phyloP scores from a whole-genome alignment of 106 monocot species.

The Phalaenopsis equestris region DNA sequence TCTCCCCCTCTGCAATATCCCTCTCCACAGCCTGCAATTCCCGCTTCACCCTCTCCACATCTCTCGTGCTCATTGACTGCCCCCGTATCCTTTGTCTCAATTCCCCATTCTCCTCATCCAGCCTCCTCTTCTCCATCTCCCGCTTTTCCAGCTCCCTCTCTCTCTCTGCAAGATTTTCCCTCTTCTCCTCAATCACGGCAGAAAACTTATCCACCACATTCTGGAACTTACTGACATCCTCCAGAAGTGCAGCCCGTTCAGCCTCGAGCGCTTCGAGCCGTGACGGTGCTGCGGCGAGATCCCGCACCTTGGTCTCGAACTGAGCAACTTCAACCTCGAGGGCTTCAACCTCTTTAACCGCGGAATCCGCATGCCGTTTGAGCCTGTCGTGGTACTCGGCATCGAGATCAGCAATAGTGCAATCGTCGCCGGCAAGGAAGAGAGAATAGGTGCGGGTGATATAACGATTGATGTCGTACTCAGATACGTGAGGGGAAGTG shows the following conservation, averaged over 20 bases:
- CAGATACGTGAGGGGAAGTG: neutral
- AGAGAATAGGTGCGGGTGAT: slow-evolving; percentile 37
- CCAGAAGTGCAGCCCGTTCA: slow-evolving; percentile 30
- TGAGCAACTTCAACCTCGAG: slow-evolving; percentile 38
- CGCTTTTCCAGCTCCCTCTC: slow-evolving; percentile 55
- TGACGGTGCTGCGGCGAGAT: slow-evolving; percentile 23
- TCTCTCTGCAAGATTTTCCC: slow-evolving; percentile 19
- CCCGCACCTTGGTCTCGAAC: slow-evolving; percentile 32
- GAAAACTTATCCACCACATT: slow-evolving; percentile 36
- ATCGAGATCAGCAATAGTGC: slow-evolving; percentile 43
- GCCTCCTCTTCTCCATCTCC: slow-evolving; percentile 36
- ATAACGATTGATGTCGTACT: slow-evolving; percentile 33
- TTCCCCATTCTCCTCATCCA: slow-evolving; percentile 50
- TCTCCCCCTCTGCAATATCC: slow-evolving; percentile 55
- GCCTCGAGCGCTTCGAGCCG: slow-evolving; percentile 33
- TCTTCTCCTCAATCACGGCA: slow-evolving; percentile 30
- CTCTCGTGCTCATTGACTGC: slow-evolving; percentile 59
- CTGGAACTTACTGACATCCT: slow-evolving; percentile 59
- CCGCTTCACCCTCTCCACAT: slow-evolving; percentile 72
- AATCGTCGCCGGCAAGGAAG: slow-evolving; percentile 68
- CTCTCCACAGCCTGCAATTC: slow-evolving; percentile 66
- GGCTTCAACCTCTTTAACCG: slow-evolving; percentile 1
- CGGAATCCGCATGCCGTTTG: slow-evolving; percentile 16
- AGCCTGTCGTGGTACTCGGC: slow-evolving; percentile 24
- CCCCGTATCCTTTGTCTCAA: slow-evolving; percentile 36